Conservation (phyloP, 495 filamentous ascomycete species). For the Lichenothelia convexa region DNA sequence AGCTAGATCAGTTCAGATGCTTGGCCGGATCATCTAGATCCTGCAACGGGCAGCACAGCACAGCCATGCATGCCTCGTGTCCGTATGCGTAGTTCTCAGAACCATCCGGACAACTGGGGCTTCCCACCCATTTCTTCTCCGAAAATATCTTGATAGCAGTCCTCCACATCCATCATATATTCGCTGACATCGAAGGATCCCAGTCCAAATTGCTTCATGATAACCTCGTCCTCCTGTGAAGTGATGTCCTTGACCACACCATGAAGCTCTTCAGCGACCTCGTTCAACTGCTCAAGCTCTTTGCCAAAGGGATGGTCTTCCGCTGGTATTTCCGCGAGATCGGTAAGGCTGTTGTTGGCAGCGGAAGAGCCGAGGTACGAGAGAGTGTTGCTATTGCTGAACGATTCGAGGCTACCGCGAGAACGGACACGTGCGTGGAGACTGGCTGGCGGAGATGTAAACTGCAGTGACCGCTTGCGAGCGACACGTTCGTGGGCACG, state of each 20-base stretch:
- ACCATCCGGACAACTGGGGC: too few species aligned
- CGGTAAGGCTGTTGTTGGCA: slow-evolving; percentile 22
- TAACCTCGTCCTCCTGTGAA: slow-evolving; percentile 33
- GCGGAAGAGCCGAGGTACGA: slow-evolving; percentile 33
- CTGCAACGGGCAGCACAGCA: too few species aligned
- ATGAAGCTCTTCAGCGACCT: slow-evolving; percentile 77
- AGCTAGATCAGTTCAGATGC: too few species aligned
- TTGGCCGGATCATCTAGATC: too few species aligned
- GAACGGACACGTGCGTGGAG: slow-evolving; percentile 9
- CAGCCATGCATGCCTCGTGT: too few species aligned
- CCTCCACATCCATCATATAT: slow-evolving; percentile 66
- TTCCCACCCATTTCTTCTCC: too few species aligned
- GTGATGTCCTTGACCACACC: slow-evolving; percentile 20
- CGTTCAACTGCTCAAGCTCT: slow-evolving; percentile 57
- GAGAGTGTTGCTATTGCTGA: slow-evolving; percentile 32
- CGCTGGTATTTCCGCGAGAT: too few species aligned
- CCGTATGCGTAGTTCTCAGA: too few species aligned
- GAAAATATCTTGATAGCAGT: slow-evolving; percentile 29
- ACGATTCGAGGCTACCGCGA: slow-evolving; percentile 21
- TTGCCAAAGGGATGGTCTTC: slow-evolving; percentile 39
- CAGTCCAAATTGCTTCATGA: slow-evolving; percentile 47
- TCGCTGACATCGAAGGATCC: slow-evolving; percentile 61
- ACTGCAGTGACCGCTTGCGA: slow-evolving; percentile 44
- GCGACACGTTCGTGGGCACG: slow-evolving; percentile 47
- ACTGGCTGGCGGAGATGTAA: slow-evolving; percentile 28